Base-by-base conservation (phyloP, 371 early-diverging fungal genomes). In the Fennellomyces sp. region DNA sequence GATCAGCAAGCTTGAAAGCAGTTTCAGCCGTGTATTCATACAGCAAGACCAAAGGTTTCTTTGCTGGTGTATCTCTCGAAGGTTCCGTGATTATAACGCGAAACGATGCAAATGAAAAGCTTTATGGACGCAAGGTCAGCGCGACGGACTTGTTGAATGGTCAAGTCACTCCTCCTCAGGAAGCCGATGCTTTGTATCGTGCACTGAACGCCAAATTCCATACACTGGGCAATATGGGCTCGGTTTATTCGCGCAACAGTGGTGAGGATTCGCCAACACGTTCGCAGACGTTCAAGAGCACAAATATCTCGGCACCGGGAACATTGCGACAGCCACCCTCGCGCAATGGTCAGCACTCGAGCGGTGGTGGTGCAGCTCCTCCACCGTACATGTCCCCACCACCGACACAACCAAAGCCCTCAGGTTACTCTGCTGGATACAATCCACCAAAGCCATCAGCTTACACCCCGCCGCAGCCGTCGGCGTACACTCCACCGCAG, bases 11-110 rank as follows among this genome's bases (percentile, higher is more conserved):
- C 28, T 66, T 89, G 36, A 88, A 87, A 53, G 89, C 92, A 52
- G 67, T 94, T 29, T 92, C 97, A 8, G 91, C 97, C 36, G 89
- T 97, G 38, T 95, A 91, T 63, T 93, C 95, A 12, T 97, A 97
- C 74, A 82, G 88, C 66, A 94, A 95, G 69, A 87, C 93, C 10
- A 86, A 86, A 63, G 97, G 97, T 7, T 83, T 96, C 48, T 97
- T 95, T 84, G 94, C 92, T 28, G 66, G 97, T 25, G 87, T 97
- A 0, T 96, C 95, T n/a, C 72, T 97, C 19, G 98, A 97, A 72
- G 97, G 98, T 11, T 90, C 95, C 0, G 92, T 93, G 7, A 88
- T 97, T 58, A 58, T 95, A 12, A 94, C 96, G 63, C 87, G 97
- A 55, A 91, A 88, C 67, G 98, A 94, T 63, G 92, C 96, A 19